Conservation (phyloP, 495 filamentous ascomycete species). For the Podospora comata region DNA sequence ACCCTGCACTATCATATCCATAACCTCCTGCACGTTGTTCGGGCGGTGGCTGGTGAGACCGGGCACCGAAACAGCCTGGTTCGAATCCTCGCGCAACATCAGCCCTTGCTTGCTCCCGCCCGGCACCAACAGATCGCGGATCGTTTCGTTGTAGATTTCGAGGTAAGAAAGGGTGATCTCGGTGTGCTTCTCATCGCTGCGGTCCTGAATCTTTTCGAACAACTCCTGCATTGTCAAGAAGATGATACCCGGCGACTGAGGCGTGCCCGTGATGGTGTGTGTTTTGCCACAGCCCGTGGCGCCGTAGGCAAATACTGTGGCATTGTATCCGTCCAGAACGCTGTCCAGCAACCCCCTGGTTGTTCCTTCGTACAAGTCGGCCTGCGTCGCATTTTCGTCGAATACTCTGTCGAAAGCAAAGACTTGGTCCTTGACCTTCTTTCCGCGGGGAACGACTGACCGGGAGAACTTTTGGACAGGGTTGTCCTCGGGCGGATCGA, state of each 20-base stretch:
- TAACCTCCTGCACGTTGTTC: slow-evolving; percentile 81
- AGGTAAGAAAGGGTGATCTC: slow-evolving; percentile 93
- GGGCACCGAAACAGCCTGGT: slow-evolving; percentile 88
- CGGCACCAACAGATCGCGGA: slow-evolving; percentile 86
- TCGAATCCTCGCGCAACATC: slow-evolving; percentile 91
- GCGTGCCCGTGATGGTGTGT: slow-evolving; percentile 88
- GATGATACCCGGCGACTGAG: slow-evolving; percentile 94
- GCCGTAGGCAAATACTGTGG: slow-evolving; percentile 97
- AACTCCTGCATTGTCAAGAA: slow-evolving; percentile 98
- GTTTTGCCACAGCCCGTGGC: slow-evolving; percentile 98
- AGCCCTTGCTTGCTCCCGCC: slow-evolving; percentile 81
- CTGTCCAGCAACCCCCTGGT: slow-evolving; percentile 86
- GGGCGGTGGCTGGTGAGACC: slow-evolving; percentile 91
- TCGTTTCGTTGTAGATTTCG: slow-evolving; percentile 99
- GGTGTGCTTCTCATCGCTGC: slow-evolving; percentile 78
- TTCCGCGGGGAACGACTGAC: slow-evolving; percentile 78
- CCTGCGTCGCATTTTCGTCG: slow-evolving; percentile 90
- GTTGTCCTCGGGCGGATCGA: slow-evolving; percentile 96
- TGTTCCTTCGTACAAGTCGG: slow-evolving; percentile 93
- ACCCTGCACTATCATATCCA: slow-evolving; percentile 97
- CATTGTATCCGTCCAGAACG: slow-evolving; percentile 96
- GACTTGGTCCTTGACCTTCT: slow-evolving; percentile 94
- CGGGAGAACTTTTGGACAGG: slow-evolving; percentile 87
- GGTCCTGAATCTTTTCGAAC: slow-evolving; percentile 89
- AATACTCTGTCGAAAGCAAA: slow-evolving; percentile 97